Conservation (phyloP, 805 yeast species). For the Saccharomycopsis selenospora region DNA sequence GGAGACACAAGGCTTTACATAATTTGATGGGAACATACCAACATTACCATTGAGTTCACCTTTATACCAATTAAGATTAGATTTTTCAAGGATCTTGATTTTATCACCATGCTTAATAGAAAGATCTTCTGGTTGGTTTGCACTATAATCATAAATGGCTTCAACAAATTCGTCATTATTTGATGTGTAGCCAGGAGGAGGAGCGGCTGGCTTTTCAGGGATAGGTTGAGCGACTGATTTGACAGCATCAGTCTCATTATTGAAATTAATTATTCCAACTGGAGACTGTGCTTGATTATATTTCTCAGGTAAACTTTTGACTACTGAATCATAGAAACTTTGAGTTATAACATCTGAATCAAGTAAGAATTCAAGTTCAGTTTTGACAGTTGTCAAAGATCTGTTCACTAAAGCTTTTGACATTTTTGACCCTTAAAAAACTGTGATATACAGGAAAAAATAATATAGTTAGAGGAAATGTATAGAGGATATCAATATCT, state of each 20-base stretch:
- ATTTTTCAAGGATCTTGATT: conserved; percentile 60
- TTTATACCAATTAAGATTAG: conserved; percentile 87
- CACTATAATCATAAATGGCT: conserved; percentile 67
- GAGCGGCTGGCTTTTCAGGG: conserved; percentile 6
- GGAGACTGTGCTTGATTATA: conserved; percentile 46
- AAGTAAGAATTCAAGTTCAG: conserved; percentile 68
- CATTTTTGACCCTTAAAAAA: conserved; percentile 31
- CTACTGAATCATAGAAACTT: conserved; percentile 44
- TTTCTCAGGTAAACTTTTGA: conserved; percentile 47
- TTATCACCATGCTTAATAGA: conserved; percentile 57
- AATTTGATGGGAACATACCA: conserved; percentile 89
- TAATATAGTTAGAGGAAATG: not conserved
- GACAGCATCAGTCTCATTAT: conserved; percentile 6
- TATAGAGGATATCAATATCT: not conserved
- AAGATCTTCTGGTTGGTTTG: conserved; percentile 74
- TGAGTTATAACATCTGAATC: conserved; percentile 69
- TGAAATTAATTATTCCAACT: conserved; percentile 33
- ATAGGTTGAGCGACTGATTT: conserved; percentile 20
- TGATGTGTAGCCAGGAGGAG: conserved; percentile 22
- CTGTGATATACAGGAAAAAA: not conserved
- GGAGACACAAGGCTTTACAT: conserved; percentile 40
- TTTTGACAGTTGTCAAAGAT: conserved; percentile 68
- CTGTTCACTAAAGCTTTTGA: conserved; percentile 62
- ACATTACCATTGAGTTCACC: conserved; percentile 53
- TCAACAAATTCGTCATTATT: conserved; percentile 40